Base-by-base conservation (phyloP, 1,139 yeast genomes). In the Zygosaccharomyces sapae region DNA sequence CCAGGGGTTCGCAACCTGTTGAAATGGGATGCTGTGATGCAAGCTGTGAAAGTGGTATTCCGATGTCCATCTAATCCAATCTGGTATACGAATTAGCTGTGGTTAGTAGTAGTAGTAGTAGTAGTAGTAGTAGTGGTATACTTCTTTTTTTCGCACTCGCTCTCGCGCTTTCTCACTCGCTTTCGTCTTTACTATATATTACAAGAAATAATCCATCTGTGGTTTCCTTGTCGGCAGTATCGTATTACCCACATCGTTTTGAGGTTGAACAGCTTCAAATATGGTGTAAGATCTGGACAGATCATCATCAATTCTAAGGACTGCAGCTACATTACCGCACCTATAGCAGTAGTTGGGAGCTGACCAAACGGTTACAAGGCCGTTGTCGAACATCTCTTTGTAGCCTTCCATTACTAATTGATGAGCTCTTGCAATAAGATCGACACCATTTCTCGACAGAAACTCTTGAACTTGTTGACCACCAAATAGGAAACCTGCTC, bases 391-490 rank as follows among this genome's bases (percentile, higher is more conserved):
- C 75, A 87, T 83, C 66, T 88, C 95, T 57, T 87, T 76, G 70
- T 83, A 86, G 35, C 98, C 98, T 63, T 92, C 98, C 98, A 92
- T 92, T 35, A 92, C 97, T 67, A 92, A 78, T 71, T 92, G 98
- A 71, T 92, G 98, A 5, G 98, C 98, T 63, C 98, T 79, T 4
- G 97, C 96, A 54, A 94, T 88, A 57, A 94, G 76, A 55, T 87
- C 81, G 54, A 92, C 76, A 58, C 85, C 84, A 69, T 92, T 92
- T 19, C 74, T 74, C 61, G 86, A 88, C 57, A 87, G 78, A 65
- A 92, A 92, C 62, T 82, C 83, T 56, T 83, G 82, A 36, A 88
- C 89, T 61, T 90, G 95, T 67, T 86, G 79, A 73, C 83, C 80
- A 63, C 98, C 88, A 75, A 92, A 82, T 59, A 95, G 77, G 79